Base-by-base conservation (phyloP, 139 green algal genomes). In the Chlamydomonas urium region DNA sequence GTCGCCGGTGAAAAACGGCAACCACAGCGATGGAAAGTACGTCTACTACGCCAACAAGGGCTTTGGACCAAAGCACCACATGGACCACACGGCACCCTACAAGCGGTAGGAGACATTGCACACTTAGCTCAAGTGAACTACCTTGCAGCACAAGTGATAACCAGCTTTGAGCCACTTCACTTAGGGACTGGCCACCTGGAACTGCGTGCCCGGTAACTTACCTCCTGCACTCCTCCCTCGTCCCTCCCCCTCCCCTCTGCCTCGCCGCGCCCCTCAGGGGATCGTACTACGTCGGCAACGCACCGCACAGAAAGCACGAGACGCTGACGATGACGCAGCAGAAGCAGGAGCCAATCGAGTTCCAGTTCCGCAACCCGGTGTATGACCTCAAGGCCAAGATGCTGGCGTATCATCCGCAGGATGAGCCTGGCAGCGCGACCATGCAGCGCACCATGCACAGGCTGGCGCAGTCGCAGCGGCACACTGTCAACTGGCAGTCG, bases 1-100 rank as follows among this genome's bases (percentile, higher is more conserved):
- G 53, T 31, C 6, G 53, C 10, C 10, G 6, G 53, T 17, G 19
- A 63, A 26, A 14, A 33, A 63, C 10, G 60, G 33, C 32, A 42
- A 23, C 60, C 17, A 67, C 60, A 17, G 14, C 42, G 42, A 53
- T 53, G 42, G 42, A 10, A 53, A 17, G 14, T 53, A 53, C 42
- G 17, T 67, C 8, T 67, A 67, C 60, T 67, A 67, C 60, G 38
- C 60, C 31, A 67, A 67, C 10, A 26, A 45, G 17, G 60, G 60
- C 21, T 67, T 67, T 42, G 60, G 60, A 8, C 19, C 38, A 29
- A 26, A 14, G 32, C 60, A 6, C 17, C 8, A 26, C 32, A 42
- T 67, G 60, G 60, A 67, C 60, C 60, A 67, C 60, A 67, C 60
- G 19, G 42, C 21, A 63, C 10, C 10, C 53, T 32, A 14, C 10